A percentile compares a stretch with the other conserved stretches of the same genome.
These are phyloP conservation scores for Arthromyces matolae DNA, from an alignment of 768 basidiomycete genomes.

Conservation along the genomic window DNA sequence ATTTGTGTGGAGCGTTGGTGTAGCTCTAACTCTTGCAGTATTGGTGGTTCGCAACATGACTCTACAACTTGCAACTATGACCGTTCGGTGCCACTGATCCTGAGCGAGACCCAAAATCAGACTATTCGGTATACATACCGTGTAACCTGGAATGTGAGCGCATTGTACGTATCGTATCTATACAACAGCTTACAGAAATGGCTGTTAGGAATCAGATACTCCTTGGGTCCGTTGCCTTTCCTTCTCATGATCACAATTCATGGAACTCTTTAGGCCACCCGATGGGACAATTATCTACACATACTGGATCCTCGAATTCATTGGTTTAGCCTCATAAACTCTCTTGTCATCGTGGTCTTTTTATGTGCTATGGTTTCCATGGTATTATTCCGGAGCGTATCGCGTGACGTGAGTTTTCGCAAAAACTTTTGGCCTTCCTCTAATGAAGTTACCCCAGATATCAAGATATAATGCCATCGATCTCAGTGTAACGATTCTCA, in stretches of 20 bases:
- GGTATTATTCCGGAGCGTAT: constrained; percentile 82
- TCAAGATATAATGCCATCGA: constrained; percentile 94
- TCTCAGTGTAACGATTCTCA: constrained; percentile 62
- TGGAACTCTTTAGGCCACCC: constrained; percentile 62
- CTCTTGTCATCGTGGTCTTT: constrained; percentile 86
- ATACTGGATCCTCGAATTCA: constrained; percentile 93
- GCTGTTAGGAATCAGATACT: constrained; percentile 72
- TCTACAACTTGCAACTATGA: constrained; percentile 49
- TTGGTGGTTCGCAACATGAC: constrained; percentile 56
- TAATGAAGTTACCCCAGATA: constrained; percentile 47
- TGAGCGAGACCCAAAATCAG: constrained; percentile 60
- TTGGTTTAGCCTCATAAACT: constrained; percentile 95
- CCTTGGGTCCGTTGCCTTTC: constrained; percentile 56
- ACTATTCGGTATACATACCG: constrained; percentile 82
- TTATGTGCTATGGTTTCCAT: constrained; percentile 92
- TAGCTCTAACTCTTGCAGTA: constrained; percentile 33
- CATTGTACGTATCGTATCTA: not conserved
- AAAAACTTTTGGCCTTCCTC: not conserved
- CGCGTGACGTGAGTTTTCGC: constrained; percentile 67
- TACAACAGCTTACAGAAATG: constrained; percentile 1
- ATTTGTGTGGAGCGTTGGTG: not conserved
- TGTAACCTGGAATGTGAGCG: constrained; percentile 77
- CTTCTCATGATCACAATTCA: not conserved
- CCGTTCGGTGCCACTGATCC: constrained; percentile 41
- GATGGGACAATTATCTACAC: constrained; percentile 96